Base-by-base conservation (phyloP, 164 flowering plant genomes). In the Hamamelis virginiana region DNA sequence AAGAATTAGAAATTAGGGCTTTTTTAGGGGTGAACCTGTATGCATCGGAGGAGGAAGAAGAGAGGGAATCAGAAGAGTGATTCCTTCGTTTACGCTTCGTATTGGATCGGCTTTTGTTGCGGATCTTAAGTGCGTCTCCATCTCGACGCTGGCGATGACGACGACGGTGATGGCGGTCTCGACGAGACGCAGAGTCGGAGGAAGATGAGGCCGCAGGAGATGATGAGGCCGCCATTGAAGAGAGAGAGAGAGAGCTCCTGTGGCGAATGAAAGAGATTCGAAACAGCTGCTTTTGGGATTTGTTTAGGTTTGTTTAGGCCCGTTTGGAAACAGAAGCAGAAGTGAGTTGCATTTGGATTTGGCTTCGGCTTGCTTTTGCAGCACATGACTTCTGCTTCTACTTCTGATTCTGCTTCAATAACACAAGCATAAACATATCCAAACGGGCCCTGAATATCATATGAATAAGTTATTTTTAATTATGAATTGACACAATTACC, bases 41-140 rank as follows among this genome's bases (percentile, higher is more conserved):
- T 59, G 62, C 78, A 25, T 73, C 74, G 10, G 78, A 48, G 52
- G 78, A 78, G 28, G 81, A 75, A 47, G 87, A 82, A 16, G 78
- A 69, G 33, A 44, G 28, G 47, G 82, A 80, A 48, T 73, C 81
- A 9, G 80, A 71, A 27, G 77, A 77, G 48, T 75, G 85, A 48
- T 62, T 87, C 23, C 82, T 74, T 25, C 93, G 86, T 52, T 81
- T 88, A 16, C 91, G 87, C 74, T 87, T 89, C n/a, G 86, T 28
- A 1, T 70, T 74, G 0, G 85, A 80, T 41, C 80, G 83, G 69
- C 75, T 75, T 71, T 82, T 88, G 77, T 83, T 87, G 8, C 87
- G 81, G 73, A 87, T 73, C 83, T 83, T 91, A 53, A 82, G 84
- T 14, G 83, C 21, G 22, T 82, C 91, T 52, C 64, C 65, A 61